Conservation (phyloP, 1,139 yeast genomes). For the Hansenula sp. region DNA sequence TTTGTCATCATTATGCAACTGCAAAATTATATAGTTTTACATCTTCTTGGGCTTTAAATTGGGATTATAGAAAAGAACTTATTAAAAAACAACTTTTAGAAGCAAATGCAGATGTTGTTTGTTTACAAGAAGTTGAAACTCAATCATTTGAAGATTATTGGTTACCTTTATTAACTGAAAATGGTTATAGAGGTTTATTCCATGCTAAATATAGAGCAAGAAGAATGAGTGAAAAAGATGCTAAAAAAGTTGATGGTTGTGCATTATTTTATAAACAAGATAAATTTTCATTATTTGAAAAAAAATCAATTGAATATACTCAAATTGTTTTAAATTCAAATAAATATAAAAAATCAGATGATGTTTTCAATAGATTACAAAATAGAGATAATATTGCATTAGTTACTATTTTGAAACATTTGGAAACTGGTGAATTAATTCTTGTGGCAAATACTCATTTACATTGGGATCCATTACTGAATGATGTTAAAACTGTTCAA, state of each 20-base stretch:
- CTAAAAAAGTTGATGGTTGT: conserved; percentile 95
- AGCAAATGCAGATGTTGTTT: conserved; percentile 69
- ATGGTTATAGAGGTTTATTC: conserved; percentile 77
- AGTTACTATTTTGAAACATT: conserved; percentile 72
- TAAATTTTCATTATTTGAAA: conserved; percentile 67
- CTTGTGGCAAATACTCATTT: conserved; percentile 87
- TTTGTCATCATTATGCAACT: conserved; percentile 95
- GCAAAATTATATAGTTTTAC: conserved; percentile 89
- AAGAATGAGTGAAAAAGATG: conserved; percentile 79
- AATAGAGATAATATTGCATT: conserved; percentile 92
- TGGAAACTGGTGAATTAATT: conserved; percentile 64
- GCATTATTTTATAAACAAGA: conserved; percentile 77
- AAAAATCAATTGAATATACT: conserved; percentile 79
- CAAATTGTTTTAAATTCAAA: conserved; percentile 85
- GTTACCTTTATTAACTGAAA: conserved; percentile 63
- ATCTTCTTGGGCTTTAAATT: conserved; percentile 93
- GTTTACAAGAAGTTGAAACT: conserved; percentile 95
- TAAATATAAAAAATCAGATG: conserved; percentile 88
- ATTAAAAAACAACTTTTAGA: conserved; percentile 68
- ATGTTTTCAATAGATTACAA: conserved; percentile 93
- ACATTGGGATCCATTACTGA: conserved; percentile 97
- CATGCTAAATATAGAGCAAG: conserved; percentile 89
- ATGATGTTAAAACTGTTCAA: conserved; percentile 95
- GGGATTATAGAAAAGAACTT: conserved; percentile 85
- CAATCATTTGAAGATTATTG: conserved; percentile 82